phyloP scores from a whole-genome alignment of 192 early-diverging fungal genomes.

The Coemansia sp. region DNA sequence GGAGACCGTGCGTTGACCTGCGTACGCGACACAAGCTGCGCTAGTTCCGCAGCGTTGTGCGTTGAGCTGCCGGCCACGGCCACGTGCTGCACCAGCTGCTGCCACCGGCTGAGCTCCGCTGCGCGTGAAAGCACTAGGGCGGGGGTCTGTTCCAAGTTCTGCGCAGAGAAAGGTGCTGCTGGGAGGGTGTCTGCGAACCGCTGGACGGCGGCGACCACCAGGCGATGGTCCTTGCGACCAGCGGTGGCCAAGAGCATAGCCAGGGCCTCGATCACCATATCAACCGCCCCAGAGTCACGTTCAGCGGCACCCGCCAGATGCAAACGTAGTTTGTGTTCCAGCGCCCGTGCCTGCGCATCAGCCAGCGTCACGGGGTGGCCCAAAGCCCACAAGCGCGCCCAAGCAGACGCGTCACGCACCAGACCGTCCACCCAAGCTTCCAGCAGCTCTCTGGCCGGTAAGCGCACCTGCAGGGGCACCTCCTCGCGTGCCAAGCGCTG shows the following conservation, averaged over 20 bases:
- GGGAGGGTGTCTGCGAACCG: slow-evolving; percentile 15
- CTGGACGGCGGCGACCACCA: slow-evolving; percentile 22
- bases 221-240: slow-evolving; percentile 27
- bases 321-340: slow-evolving; percentile 15
- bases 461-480: too few relatives aligned
- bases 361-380: slow-evolving; percentile 31
- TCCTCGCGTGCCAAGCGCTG: neutral
- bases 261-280: slow-evolving; percentile 29
- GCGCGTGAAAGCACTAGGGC: neutral
- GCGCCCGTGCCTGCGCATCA: slow-evolving; percentile 18
- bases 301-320: neutral
- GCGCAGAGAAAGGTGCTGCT: neutral
- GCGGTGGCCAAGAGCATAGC: slow-evolving; percentile 45
- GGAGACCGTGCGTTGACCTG: slow-evolving; percentile 8
- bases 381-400: slow-evolving; percentile 26
- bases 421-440: slow-evolving; percentile 6
- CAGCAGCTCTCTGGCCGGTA: neutral
- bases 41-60: slow-evolving; percentile 6
- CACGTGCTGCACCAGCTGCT: neutral
- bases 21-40: neutral
- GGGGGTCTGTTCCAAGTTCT: neutral
- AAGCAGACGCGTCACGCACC: slow-evolving; percentile 37
- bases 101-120: slow-evolving; percentile 21
- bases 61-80: slow-evolving; percentile 4
- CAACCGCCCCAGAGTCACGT: neutral